phyloP scores from a whole-genome alignment of 495 filamentous ascomycete species.

The Penicillium angulare region DNA sequence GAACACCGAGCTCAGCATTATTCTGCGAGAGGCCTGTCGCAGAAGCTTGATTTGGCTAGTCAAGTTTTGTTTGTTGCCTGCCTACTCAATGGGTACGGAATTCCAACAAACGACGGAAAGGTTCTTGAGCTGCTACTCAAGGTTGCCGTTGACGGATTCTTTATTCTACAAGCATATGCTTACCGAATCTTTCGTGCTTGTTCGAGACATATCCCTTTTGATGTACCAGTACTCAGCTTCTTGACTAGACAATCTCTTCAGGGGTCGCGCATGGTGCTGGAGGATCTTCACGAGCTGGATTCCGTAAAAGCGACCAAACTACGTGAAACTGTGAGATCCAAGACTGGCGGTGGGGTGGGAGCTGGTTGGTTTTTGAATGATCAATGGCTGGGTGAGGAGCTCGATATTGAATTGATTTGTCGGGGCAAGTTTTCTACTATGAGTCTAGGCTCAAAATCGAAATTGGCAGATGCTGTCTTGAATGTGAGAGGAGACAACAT shows the following conservation, averaged over 20 bases:
- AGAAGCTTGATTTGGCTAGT: background rate
- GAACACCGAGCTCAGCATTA: background rate
- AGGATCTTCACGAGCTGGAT: background rate
- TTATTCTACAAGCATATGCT: background rate
- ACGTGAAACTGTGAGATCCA: background rate
- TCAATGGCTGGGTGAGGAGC: background rate
- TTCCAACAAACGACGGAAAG: background rate
- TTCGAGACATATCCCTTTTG: background rate
- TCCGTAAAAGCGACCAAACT: background rate
- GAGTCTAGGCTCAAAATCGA: background rate
- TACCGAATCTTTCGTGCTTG: background rate
- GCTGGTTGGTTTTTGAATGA: background rate
- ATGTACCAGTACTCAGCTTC: background rate
- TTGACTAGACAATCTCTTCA: background rate
- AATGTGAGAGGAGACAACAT: background rate
- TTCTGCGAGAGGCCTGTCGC: background rate
- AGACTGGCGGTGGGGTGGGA: background rate
- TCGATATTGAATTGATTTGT: too few relatives aligned
- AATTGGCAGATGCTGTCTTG: background rate
- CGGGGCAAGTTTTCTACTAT: background rate
- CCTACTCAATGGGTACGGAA: background rate
- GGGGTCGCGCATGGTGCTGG: background rate
- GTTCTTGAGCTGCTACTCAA: background rate
- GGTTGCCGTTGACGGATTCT: background rate
- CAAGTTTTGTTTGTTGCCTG: background rate